These are phyloP conservation scores for Penicillium sp. DNA, from an alignment of 2,329 filamentous ascomycete species.

Conservation along the genomic window DNA sequence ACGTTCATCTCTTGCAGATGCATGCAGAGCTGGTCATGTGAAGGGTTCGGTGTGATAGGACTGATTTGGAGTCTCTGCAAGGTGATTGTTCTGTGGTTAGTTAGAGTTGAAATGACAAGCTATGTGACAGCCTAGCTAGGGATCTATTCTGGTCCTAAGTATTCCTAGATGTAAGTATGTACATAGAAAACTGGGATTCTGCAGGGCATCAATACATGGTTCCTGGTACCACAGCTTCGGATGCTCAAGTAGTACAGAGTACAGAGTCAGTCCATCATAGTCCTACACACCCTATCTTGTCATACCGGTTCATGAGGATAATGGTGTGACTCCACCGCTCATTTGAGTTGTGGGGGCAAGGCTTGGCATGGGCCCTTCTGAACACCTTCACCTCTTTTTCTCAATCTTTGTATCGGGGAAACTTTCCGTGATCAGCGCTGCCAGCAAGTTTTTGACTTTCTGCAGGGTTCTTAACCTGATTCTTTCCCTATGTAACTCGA, in stretches of 20 bases:
- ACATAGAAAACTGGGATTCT: background rate
- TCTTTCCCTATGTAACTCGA: background rate
- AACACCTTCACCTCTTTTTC: conserved; percentile 1
- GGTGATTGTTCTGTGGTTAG: background rate
- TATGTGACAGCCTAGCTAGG: background rate
- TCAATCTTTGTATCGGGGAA: background rate
- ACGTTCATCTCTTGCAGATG: conserved; percentile 28
- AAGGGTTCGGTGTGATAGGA: conserved; percentile 7
- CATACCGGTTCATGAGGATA: conserved; percentile 1
- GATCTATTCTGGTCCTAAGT: background rate
- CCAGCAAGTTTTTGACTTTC: conserved; percentile 10
- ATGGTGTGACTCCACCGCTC: conserved; percentile 4
- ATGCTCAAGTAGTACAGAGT: no score
- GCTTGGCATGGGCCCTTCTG: conserved; percentile 1
- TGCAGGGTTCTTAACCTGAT: conserved; percentile 2
- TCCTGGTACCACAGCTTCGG: background rate
- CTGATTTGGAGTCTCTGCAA: background rate
- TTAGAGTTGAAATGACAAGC: background rate
- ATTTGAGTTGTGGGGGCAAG: conserved; percentile 11
- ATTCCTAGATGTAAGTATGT: no score
- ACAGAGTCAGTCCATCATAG: background rate
- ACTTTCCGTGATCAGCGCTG: conserved; percentile 15
- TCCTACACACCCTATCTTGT: background rate
- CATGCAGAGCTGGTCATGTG: conserved; percentile 38
- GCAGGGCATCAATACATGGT: background rate